Base-by-base conservation (phyloP, 495 filamentous ascomycete species). In the Tuber melanosporum region DNA sequence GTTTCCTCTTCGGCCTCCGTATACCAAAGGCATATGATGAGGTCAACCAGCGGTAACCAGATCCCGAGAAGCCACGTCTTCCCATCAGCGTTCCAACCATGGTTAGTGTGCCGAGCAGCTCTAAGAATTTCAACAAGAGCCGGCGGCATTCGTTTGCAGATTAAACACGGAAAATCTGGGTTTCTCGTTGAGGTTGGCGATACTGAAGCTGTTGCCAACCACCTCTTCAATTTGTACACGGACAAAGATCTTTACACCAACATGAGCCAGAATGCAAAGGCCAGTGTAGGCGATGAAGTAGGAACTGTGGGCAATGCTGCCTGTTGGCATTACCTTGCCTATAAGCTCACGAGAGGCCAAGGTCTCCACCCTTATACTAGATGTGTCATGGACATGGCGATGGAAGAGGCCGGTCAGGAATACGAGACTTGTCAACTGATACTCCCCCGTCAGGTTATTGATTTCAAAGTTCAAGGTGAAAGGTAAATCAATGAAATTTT, bases 301-400 rank as follows among this genome's bases (percentile, higher is more conserved):
- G 89, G 91, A 72, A 96, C 93, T 0, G 92, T 94, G 0, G 93
- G 93, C 0, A 94, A 94, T 84, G 89, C 90, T 22, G 84, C 95
- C 42, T 87, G 85, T 76, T 96, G 93, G 92, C 87, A 92, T 77
- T 95, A 93, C 80, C 85, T 97, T 6, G 90, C 90, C 0, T 87
- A 90, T 76, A 91, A 88, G 82, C 86, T 92, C 80, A 85, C 86
- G 20, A 86, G 87, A 62, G 85, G 86, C 1, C 86, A 89, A 76
- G 78, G 82, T 26, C 69, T 90, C 19, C 79, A 83, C 76, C 89
- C 88, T 10, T 84, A 88, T 74, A 86, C 84, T 44, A 85, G 82
- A 71, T 96, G 92, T 93, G 89, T 96, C 47, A 91, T 91, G 77
- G 92, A 95, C 82, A 86, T 95, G 87, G 92, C 93, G 9, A 88